Evolutionary conservation across 441 rosid species (phyloP), one percentile per base, ranked within the genome.

Genomic region (Populus hybrid): DNA sequence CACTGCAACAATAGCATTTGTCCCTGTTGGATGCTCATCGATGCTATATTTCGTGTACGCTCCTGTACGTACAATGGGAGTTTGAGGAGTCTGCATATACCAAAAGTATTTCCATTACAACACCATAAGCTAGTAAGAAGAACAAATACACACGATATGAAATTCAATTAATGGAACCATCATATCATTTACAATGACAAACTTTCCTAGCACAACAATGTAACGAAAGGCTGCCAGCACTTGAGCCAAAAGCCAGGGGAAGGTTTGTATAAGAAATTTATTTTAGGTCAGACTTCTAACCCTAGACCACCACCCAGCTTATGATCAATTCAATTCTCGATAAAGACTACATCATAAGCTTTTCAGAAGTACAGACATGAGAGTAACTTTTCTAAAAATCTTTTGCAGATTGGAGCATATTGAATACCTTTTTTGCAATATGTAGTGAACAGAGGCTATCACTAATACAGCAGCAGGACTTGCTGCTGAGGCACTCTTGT

Each of bases 1-100:
- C 80, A 96, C 99, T 53, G 98, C 99, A 84, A 96, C 99, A 66
- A 96, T 93, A 85, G 98, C 99, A 82, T 96, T 96, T 75, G 98
- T 96, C 81, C 98, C 99, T 0, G 94, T 88, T 73, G 98, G 97
- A 88, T 82, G 89, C 80, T 96, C 93, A 73, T 96, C 99, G 42
- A 96, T 79, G 75, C 83, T 81, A 86, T 92, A 96, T 59, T 86
- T 91, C 59, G 86, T 79, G 86, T 93, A 94, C 23, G 99, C 69
- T 72, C 87, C 87, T 3, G 99, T 94, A 40, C 97, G 94, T 74
- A 94, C 98, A 73, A 96, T 85, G 24, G 98, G 98, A 78, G 94
- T 84, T 86, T 96, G 99, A 88, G 98, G 99, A 84, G 99, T 96
- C 99, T 96, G 94, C 61, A 73, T 81, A 74, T 59, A 78, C 53